phyloP scores from a whole-genome alignment of 352 stramenopile species.

The Pythium oligandrum region DNA sequence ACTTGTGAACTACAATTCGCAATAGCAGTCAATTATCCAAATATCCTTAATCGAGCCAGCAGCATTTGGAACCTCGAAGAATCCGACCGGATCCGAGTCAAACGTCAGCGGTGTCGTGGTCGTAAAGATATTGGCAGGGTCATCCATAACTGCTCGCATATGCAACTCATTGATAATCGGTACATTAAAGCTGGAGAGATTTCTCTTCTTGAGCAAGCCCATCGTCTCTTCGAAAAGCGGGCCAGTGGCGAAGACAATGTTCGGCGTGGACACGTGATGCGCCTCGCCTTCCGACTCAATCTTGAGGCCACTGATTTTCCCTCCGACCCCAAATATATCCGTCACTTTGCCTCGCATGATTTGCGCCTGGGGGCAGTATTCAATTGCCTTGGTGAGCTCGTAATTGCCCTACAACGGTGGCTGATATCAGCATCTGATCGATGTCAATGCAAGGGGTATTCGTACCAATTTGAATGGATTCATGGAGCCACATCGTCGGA shows the following conservation, averaged over 20 bases:
- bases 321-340: slow-evolving; percentile 45
- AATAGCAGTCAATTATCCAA: neutral
- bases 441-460: neutral
- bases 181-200: slow-evolving; percentile 47
- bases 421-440: neutral
- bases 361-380: slow-evolving; percentile 56
- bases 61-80: slow-evolving; percentile 36
- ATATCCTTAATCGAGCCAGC: neutral
- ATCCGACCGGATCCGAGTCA: slow-evolving; percentile 61
- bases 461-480: slow-evolving; percentile 61
- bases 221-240: slow-evolving; percentile 67
- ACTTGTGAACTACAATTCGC: slow-evolving; percentile 35
- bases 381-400: slow-evolving; percentile 54
- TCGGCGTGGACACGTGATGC: slow-evolving; percentile 52
- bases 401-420: slow-evolving; percentile 30
- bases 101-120: slow-evolving; percentile 65
- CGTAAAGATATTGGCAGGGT: slow-evolving; percentile 46
- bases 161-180: slow-evolving; percentile 76
- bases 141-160: slow-evolving; percentile 59
- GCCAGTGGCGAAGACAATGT: slow-evolving; percentile 66
- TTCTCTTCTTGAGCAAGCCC: slow-evolving; percentile 43
- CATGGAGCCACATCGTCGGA: slow-evolving; percentile 65
- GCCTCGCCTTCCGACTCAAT: slow-evolving; percentile 47
- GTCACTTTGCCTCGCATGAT: slow-evolving; percentile 56
- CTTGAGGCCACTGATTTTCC: slow-evolving; percentile 49